Conservation (phyloP, 345 rosid genomes). For the Corchorus capsularis region DNA sequence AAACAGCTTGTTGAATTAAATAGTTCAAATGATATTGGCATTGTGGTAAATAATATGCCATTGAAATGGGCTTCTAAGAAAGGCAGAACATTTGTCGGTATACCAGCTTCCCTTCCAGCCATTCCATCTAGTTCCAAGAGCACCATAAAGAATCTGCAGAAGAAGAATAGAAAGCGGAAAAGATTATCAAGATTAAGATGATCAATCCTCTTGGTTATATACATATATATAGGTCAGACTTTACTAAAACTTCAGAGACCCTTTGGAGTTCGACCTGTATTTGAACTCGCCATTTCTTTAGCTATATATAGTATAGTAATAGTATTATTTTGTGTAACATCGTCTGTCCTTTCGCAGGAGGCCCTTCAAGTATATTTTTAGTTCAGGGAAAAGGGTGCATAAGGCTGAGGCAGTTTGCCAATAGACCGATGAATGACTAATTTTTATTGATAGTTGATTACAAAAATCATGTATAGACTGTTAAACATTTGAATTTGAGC, state of each 20-base stretch:
- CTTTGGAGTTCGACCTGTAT: background rate
- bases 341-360: background rate
- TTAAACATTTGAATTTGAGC: background rate
- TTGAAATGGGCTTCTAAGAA: conserved; percentile 80
- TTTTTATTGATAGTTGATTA: background rate
- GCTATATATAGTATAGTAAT: background rate
- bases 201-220: background rate
- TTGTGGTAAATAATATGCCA: conserved; percentile 64
- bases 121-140: conserved; percentile 40
- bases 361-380: background rate
- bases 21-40: conserved; percentile 52
- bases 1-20: conserved; percentile 71
- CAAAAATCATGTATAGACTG: background rate
- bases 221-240: background rate
- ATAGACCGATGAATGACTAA: background rate
- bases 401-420: conserved; percentile 10
- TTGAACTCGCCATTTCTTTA: background rate
- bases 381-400: background rate
- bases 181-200: conserved; percentile 55
- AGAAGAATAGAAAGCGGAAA: conserved; percentile 48
- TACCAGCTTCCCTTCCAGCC: conserved; percentile 59
- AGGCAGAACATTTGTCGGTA: conserved; percentile 70
- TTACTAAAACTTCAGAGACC: background rate
- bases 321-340: background rate
- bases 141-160: conserved; percentile 22